phyloP scores from a whole-genome alignment of 345 rosid species.

The Populus ilicifolia region DNA sequence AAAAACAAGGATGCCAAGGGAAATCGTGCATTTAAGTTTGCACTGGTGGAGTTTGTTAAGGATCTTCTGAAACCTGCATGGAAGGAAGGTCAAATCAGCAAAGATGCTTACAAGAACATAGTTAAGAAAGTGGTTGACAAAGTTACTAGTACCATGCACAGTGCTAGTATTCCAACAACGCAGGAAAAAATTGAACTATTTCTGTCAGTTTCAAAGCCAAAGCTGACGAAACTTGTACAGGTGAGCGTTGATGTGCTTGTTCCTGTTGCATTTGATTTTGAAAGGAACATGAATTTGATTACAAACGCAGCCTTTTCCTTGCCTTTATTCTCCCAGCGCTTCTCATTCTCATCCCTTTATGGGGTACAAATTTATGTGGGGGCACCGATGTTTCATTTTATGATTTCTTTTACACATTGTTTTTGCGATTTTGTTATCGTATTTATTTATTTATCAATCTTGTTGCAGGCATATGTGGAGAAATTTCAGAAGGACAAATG shows the following conservation, averaged over 20 bases:
- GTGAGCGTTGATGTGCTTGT: conserved; percentile 32
- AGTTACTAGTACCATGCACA: conserved; percentile 75
- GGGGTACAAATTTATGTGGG: not conserved
- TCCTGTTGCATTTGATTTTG: not conserved
- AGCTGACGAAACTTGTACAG: conserved; percentile 92
- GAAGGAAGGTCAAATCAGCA: conserved; percentile 89
- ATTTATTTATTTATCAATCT: not conserved
- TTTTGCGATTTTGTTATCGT: not conserved
- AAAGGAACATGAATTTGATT: not conserved
- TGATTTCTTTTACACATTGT: not conserved
- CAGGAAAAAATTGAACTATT: conserved; percentile 87
- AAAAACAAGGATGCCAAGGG: conserved; percentile 72
- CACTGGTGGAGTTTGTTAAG: conserved; percentile 84
- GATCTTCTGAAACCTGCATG: conserved; percentile 86
- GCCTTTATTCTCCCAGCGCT: not conserved
- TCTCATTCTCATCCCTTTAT: not conserved
- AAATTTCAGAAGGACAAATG: conserved; percentile 47
- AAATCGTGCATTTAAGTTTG: conserved; percentile 76
- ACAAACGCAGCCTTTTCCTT: not conserved
- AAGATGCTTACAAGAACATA: conserved; percentile 85
- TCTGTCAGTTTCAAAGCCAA: conserved; percentile 73
- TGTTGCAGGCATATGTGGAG: conserved; percentile 54
- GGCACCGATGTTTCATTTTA: not conserved
- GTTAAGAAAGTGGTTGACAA: conserved; percentile 96
- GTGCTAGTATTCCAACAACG: conserved; percentile 73